phyloP scores from a whole-genome alignment of 768 basidiomycete genomes.

The Rhodotorula toruloides region DNA sequence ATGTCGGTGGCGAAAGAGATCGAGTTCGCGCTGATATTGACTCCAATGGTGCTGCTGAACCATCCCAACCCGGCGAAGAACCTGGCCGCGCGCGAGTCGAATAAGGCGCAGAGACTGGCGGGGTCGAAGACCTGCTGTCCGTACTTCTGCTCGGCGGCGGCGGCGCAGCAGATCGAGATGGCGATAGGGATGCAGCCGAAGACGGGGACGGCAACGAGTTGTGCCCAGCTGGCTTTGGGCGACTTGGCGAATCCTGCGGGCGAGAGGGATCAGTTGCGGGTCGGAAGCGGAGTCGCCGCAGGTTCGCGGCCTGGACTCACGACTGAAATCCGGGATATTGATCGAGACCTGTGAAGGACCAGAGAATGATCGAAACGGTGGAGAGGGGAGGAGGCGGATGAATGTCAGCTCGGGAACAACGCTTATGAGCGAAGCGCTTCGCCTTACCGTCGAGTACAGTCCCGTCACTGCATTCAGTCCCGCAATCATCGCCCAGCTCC shows the following conservation, averaged over 20 bases:
- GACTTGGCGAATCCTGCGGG: conserved; percentile 42
- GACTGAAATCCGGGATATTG: conserved; percentile 44
- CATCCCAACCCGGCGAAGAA: conserved; percentile 12
- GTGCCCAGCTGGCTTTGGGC: conserved; percentile 35
- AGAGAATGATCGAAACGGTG: no score
- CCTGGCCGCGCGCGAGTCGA: conserved; percentile 13
- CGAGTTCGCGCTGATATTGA: conserved; percentile 32
- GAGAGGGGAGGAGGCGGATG: background rate
- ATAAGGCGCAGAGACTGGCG: conserved; percentile 8
- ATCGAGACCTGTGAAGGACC: conserved; percentile 7
- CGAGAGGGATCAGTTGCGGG: no score
- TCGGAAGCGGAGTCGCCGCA: no score
- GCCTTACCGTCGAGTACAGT: conserved; percentile 7
- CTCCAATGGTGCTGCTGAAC: conserved; percentile 7
- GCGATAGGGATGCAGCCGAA: conserved; percentile 22
- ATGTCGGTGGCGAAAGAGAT: conserved; percentile 45
- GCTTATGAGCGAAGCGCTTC: no score
- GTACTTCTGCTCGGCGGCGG: conserved; percentile 9
- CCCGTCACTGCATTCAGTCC: conserved; percentile 41
- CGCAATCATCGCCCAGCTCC: conserved; percentile 35
- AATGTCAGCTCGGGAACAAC: no score
- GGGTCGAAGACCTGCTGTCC: conserved; percentile 13
- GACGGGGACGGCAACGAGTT: conserved; percentile 40
- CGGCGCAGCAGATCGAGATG: conserved; percentile 3
- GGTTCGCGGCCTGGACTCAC: no score